Conservation (phyloP, 2,329 filamentous ascomycete species). For the Diaporthe sp. region DNA sequence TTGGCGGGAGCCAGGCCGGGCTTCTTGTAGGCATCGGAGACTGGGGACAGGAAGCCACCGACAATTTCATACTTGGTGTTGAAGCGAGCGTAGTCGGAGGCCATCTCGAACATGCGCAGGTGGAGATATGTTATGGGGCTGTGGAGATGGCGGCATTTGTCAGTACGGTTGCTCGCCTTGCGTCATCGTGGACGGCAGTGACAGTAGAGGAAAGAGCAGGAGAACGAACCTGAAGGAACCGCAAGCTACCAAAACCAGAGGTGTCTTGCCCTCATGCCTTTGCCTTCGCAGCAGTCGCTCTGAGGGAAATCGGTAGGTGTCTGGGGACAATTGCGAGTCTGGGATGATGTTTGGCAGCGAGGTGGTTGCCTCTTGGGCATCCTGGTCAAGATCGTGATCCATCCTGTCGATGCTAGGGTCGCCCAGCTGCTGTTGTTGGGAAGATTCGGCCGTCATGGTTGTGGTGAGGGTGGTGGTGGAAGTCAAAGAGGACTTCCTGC, state of each 20-base stretch:
- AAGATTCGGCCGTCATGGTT: conserved; percentile 8
- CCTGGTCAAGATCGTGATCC: conserved; percentile 23
- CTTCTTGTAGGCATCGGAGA: conserved; percentile 79
- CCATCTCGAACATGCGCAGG: conserved; percentile 56
- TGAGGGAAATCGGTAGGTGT: conserved; percentile 48
- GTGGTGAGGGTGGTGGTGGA: not conserved
- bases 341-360: conserved; percentile 37
- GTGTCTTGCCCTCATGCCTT: conserved; percentile 48
- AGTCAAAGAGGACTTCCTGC: not conserved
- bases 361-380: conserved; percentile 21
- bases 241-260: conserved; percentile 54
- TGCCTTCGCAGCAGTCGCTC: conserved; percentile 48
- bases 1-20: conserved; percentile 80
- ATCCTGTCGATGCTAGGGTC: conserved; percentile 4
- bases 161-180: conserved; percentile 10
- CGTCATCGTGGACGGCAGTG: not conserved
- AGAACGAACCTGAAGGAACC: conserved; percentile 52
- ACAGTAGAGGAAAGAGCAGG: too few relatives aligned
- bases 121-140: conserved; percentile 50
- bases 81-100: conserved; percentile 54
- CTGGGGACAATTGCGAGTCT: conserved; percentile 39
- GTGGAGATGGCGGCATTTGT: conserved; percentile 1
- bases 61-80: conserved; percentile 80
- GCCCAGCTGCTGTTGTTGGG: conserved; percentile 2
- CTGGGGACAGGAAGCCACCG: conserved; percentile 87